Conservation (phyloP, 2,329 filamentous ascomycete species). For the Diaporthe ampelina region DNA sequence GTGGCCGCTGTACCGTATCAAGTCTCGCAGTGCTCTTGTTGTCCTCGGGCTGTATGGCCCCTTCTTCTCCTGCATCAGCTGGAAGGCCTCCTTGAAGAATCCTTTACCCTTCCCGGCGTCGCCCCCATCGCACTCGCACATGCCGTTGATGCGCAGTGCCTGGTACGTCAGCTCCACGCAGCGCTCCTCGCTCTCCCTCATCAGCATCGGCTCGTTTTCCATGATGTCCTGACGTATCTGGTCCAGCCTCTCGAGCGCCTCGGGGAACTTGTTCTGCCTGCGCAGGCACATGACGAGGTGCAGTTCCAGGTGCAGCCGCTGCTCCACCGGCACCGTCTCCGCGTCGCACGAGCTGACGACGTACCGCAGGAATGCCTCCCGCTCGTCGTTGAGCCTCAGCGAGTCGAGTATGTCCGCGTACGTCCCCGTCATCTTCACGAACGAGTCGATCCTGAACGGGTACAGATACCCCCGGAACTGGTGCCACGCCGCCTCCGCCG, state of each 20-base stretch:
- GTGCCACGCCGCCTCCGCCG: constrained; percentile 33
- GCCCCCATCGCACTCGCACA: constrained; percentile 34
- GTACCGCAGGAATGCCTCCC: constrained; percentile 28
- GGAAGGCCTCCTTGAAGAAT: constrained; percentile 32
- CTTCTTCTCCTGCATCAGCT: constrained; percentile 35
- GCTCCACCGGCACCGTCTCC: neutral
- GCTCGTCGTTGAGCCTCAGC: constrained; percentile 30
- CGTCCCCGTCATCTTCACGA: constrained; percentile 28
- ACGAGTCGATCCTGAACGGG: constrained; percentile 2
- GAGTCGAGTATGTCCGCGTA: constrained; percentile 37
- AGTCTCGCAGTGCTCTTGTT: constrained; percentile 29
- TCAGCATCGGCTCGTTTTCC: constrained; percentile 25
- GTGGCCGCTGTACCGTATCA: constrained; percentile 22
- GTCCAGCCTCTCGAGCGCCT: constrained; percentile 27
- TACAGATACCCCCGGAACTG: constrained; percentile 30
- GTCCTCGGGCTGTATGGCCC: constrained; percentile 28
- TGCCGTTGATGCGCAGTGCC: constrained; percentile 33
- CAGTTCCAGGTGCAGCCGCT: constrained; percentile 36
- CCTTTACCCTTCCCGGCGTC: constrained; percentile 10
- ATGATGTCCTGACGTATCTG: constrained; percentile 21
- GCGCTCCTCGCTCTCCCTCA: constrained; percentile 22
- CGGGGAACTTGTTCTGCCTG: constrained; percentile 29
- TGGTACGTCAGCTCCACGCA: constrained; percentile 36
- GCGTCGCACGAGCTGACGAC: constrained; percentile 1
- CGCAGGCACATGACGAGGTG: constrained; percentile 36